phyloP scores from a whole-genome alignment of 352 stramenopile species.

The Phytophthora fragariae region DNA sequence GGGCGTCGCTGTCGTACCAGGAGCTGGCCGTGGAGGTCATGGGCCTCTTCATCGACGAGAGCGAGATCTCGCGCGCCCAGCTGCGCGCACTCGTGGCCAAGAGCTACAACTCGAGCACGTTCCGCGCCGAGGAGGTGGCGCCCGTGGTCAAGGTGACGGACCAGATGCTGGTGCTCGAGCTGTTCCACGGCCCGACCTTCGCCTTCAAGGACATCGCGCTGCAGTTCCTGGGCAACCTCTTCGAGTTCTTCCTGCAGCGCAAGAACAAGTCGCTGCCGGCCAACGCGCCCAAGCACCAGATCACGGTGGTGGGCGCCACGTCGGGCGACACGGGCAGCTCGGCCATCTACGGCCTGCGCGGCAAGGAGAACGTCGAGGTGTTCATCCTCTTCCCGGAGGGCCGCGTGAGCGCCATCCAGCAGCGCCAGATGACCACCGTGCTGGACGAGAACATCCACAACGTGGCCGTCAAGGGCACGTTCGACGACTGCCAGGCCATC shows the following conservation, averaged over 20 bases:
- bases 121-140: constrained; percentile 94
- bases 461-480: constrained; percentile 95
- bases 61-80: constrained; percentile 93
- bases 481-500: constrained; percentile 99
- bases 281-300: constrained; percentile 67
- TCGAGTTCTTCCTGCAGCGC: constrained; percentile 98
- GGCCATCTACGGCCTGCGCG: constrained; percentile 98
- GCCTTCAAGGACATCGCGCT: constrained; percentile 99
- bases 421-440: constrained; percentile 99
- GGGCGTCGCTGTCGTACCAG: constrained; percentile 94
- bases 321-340: constrained; percentile 98
- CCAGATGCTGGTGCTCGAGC: constrained; percentile 94
- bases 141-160: constrained; percentile 93
- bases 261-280: constrained; percentile 78
- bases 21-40: constrained; percentile 96
- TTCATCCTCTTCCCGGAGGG: constrained; percentile 98
- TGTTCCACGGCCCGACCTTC: constrained; percentile 99
- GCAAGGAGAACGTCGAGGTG: constrained; percentile 97
- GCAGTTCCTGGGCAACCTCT: constrained; percentile 99
- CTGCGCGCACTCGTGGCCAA: constrained; percentile 93
- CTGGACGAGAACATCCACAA: constrained; percentile 99
- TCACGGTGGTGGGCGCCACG: constrained; percentile 98
- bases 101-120: constrained; percentile 93
- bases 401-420: constrained; percentile 97
- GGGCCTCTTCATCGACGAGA: constrained; percentile 95